phyloP scores from a whole-genome alignment of 2,329 filamentous ascomycete genomes.

The Diaporthe sp. region DNA sequence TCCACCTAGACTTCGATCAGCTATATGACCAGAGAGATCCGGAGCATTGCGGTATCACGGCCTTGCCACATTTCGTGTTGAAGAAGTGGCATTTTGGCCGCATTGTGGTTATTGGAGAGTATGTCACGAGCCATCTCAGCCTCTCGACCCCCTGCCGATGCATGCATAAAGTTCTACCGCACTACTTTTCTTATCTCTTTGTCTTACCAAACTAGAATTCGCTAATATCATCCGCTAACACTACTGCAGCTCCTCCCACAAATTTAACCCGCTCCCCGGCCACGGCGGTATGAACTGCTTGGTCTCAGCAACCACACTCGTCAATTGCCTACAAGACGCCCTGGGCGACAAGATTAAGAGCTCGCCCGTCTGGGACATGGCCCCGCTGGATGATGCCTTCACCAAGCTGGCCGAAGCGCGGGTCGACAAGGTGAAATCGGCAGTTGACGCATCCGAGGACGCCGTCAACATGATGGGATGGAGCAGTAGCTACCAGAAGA shows the following conservation, averaged over 20 bases:
- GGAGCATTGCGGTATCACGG: conserved; percentile 48
- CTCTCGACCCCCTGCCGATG: neutral
- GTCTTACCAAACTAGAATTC: neutral
- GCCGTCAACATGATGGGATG: conserved; percentile 13
- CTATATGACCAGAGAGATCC: conserved; percentile 26
- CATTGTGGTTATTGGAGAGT: conserved; percentile 51
- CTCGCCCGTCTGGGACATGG: conserved; percentile 1
- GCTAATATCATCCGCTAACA: neutral
- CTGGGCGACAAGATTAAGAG: conserved; percentile 16
- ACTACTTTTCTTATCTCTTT: no score
- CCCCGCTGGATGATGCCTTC: conserved; percentile 8
- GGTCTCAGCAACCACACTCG: conserved; percentile 1
- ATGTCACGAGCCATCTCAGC: neutral
- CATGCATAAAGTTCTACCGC: neutral
- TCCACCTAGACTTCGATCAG: conserved; percentile 41
- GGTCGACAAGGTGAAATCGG: neutral
- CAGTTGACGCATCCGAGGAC: neutral
- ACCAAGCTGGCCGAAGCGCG: conserved; percentile 6
- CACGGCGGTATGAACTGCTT: conserved; percentile 24
- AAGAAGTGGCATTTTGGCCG: conserved; percentile 52
- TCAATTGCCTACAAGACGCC: conserved; percentile 19
- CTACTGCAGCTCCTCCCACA: neutral
- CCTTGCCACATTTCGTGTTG: conserved; percentile 51
- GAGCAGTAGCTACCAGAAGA: neutral
- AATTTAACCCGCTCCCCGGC: conserved; percentile 21